Evolutionary conservation across 805 yeast genomes (phyloP).

Genomic region (Schwanniomyces vanrijiae): DNA sequence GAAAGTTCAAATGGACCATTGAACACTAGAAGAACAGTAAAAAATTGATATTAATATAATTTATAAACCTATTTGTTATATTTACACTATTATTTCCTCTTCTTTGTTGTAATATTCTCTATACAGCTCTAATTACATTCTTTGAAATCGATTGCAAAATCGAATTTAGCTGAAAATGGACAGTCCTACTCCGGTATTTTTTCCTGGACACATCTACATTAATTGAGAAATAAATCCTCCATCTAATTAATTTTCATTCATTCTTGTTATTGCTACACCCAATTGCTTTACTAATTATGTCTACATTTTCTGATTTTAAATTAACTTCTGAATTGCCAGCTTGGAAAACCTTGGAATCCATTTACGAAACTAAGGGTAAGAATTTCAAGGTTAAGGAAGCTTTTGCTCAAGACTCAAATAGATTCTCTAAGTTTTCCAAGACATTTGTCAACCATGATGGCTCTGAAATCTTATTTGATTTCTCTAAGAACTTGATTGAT

Average conservation of each 20-base stretch:
- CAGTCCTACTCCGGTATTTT: not conserved
- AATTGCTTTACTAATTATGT: conserved; percentile 1
- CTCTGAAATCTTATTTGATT: conserved; percentile 88
- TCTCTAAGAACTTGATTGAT: conserved; percentile 89
- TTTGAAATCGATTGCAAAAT: not conserved
- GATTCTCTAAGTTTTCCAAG: conserved; percentile 75
- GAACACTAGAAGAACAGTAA: no score
- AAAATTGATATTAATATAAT: no score
- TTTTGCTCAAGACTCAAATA: conserved; percentile 68
- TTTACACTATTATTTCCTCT: no score
- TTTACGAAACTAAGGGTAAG: conserved; percentile 73
- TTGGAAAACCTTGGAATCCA: conserved; percentile 73
- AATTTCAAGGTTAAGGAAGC: conserved; percentile 72
- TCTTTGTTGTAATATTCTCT: no score
- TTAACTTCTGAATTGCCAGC: conserved; percentile 75
- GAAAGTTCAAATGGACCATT: no score
- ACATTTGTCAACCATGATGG: conserved; percentile 84
- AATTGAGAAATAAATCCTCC: not conserved
- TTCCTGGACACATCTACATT: not conserved
- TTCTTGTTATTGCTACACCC: not conserved
- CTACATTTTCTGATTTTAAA: conserved; percentile 36
- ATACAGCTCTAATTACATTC: not conserved
- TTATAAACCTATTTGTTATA: no score
- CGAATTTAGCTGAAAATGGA: not conserved
- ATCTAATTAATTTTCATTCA: not conserved